phyloP scores from a whole-genome alignment of 352 stramenopile species.

The Blastocystis sp. region DNA sequence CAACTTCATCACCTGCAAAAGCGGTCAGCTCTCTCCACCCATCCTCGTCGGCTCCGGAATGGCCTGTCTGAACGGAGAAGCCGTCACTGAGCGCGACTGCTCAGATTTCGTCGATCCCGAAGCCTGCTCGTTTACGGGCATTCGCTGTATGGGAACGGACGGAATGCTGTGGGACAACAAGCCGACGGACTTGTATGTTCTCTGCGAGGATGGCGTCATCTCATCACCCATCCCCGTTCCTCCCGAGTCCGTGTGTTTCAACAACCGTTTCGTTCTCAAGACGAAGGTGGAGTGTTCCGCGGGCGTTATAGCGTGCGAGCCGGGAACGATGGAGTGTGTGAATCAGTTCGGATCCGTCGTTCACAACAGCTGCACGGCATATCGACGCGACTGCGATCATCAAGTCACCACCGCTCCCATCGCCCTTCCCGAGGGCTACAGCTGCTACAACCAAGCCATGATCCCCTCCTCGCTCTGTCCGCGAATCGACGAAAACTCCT shows the following conservation, averaged over 20 bases:
- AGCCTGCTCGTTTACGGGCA: background rate
- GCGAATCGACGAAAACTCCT: background rate
- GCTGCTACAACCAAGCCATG: slow-evolving; percentile 33
- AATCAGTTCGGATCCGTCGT: slow-evolving; percentile 35
- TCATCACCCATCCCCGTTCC: slow-evolving; percentile 17
- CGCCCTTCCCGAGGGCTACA: background rate
- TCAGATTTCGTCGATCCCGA: background rate
- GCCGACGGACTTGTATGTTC: background rate
- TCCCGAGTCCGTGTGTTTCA: slow-evolving; percentile 14
- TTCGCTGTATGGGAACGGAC: background rate
- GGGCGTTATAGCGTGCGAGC: background rate
- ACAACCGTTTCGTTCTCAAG: background rate
- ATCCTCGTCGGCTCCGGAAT: background rate
- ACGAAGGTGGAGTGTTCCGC: background rate
- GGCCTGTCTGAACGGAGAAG: slow-evolving; percentile 17
- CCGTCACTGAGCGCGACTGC: background rate
- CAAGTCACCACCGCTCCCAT: background rate
- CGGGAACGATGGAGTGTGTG: background rate
- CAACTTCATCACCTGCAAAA: slow-evolving; percentile 17
- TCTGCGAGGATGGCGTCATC: slow-evolving; percentile 4
- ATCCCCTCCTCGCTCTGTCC: slow-evolving; percentile 10
- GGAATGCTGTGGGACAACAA: background rate
- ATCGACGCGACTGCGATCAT: background rate
- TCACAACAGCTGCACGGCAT: slow-evolving; percentile 16
- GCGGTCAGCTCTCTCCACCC: slow-evolving; percentile 12